A percentile compares a stretch with the other conserved stretches of the same genome.
Conservation (phyloP, 2,329 filamentous ascomycete species). For the Nothopassalora personata region DNA sequence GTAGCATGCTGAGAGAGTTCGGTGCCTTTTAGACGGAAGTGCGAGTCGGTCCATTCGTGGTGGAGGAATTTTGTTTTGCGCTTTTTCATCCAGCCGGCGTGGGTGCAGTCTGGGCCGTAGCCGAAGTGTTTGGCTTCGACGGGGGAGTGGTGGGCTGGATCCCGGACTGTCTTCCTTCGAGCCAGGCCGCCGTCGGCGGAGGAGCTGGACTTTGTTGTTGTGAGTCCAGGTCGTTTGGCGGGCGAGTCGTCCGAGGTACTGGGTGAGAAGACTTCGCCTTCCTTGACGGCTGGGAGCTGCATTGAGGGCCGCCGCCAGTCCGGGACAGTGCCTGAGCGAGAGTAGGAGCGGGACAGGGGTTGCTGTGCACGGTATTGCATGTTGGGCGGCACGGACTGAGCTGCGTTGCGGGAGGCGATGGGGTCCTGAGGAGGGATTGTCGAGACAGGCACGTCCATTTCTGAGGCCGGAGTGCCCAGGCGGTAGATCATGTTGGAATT, state of each 20-base stretch:
- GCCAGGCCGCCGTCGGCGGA: conserved; percentile 17
- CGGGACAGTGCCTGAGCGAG: conserved; percentile 37
- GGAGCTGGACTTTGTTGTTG: conserved; percentile 12
- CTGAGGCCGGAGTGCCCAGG: conserved; percentile 81
- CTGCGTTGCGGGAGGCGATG: conserved; percentile 64
- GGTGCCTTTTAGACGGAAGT: conserved; percentile 70
- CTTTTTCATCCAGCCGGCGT: conserved; percentile 92
- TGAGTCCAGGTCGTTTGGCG: conserved; percentile 38
- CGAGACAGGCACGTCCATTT: conserved; percentile 74
- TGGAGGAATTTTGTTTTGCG: conserved; percentile 82
- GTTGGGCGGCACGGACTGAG: conserved; percentile 88
- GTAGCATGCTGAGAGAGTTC: conserved; percentile 62
- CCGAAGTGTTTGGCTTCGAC: conserved; percentile 25
- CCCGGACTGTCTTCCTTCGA: conserved; percentile 17
- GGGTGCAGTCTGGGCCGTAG: conserved; percentile 38
- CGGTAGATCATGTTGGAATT: conserved; percentile 54
- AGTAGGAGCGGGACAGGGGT: conserved; percentile 25
- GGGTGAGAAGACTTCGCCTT: conserved; percentile 40
- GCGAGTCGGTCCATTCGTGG: conserved; percentile 89
- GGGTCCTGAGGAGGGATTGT: conserved; percentile 46
- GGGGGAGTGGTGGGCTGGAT: conserved; percentile 31
- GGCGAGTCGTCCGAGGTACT: conserved; percentile 21
- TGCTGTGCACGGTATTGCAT: conserved; percentile 68
- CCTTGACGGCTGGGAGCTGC: conserved; percentile 64
- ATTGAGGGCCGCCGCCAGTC: conserved; percentile 60